These are phyloP conservation scores for Yarrowia bubula DNA, from an alignment of 805 yeast species.

Conservation along the genomic window DNA sequence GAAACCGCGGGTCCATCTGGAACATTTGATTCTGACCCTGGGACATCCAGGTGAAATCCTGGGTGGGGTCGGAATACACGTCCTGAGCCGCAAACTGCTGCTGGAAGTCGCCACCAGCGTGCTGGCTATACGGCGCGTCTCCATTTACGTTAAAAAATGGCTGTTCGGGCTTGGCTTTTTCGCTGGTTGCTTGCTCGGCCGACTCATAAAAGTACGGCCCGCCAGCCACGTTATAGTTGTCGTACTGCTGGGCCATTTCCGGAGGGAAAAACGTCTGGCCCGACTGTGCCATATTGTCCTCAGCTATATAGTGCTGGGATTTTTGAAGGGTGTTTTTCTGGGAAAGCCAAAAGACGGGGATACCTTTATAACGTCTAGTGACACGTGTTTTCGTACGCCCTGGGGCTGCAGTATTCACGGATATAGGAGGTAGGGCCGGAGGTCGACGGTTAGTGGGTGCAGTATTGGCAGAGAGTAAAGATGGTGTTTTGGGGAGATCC, in stretches of 20 bases:
- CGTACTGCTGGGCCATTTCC: not conserved
- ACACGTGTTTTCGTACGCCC: not conserved
- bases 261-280: not conserved
- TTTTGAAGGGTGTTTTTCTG: no score
- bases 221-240: no score
- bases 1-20: not conserved
- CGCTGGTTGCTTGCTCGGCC: no score
- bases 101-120: no score
- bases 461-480: not conserved
- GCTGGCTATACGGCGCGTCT: not conserved
- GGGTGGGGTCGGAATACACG: not conserved
- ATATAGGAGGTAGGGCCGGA: not conserved
- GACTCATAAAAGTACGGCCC: no score
- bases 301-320: conserved; percentile 16
- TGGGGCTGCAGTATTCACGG: not conserved
- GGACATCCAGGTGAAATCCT: conserved; percentile 5
- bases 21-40: not conserved
- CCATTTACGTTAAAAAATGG: not conserved
- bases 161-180: no score
- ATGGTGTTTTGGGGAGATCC: no score
- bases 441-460: not conserved
- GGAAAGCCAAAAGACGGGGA: no score
- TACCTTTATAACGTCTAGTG: no score
- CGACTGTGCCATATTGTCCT: not conserved
- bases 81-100: not conserved